Evolutionary conservation across 768 basidiomycete genomes (phyloP), one percentile per base, ranked within the genome.

Genomic region (Leucogyrophana mollusca): DNA sequence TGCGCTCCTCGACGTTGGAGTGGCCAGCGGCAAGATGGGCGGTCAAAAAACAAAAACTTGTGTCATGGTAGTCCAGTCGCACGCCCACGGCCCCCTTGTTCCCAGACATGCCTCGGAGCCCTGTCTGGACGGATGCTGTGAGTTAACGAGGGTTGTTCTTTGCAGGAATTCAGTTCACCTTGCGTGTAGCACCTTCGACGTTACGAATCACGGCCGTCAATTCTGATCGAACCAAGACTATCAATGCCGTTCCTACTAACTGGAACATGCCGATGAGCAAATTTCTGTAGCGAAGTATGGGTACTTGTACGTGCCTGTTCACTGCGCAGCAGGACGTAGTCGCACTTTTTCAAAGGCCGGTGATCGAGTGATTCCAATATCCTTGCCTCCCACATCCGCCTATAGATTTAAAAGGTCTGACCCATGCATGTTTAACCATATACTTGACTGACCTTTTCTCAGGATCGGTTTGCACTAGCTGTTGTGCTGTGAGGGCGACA

Each of bases 1-100:
- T 94, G 21, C 96, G 79, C 62, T 98, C 96, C 25, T 87, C 85
- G 3, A 92, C 73, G 57, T 95, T 95, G 5, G 78, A 60, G 58
- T 96, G 94, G 6, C 96, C 96, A n/a, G 96, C 94, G 13, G 96
- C 94, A 34, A 98, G 77, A 66, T 98, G 96, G 3, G 91, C 92
- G 8, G 95, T 97, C 51, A 99, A 64, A 69, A 98, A 94, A 68
- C 96, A 99, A 57, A 97, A 87, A 46, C 80, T 87, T 8, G 94
- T 90, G 59, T 94, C 93, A 54, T 89, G 77, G 57, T 90, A 91
- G 22, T 98, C 90, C 41, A 99, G 72, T 10, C 96, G 85, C 52
- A 99, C 91, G 5, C 87, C 94, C 10, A 95, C 90, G 2, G 93
- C 96, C 16, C 96, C 96, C 70, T 99, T 95, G 71, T 95, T 95